Conservation (phyloP, 331 rosid genomes). For the Cydonia oblonga region DNA sequence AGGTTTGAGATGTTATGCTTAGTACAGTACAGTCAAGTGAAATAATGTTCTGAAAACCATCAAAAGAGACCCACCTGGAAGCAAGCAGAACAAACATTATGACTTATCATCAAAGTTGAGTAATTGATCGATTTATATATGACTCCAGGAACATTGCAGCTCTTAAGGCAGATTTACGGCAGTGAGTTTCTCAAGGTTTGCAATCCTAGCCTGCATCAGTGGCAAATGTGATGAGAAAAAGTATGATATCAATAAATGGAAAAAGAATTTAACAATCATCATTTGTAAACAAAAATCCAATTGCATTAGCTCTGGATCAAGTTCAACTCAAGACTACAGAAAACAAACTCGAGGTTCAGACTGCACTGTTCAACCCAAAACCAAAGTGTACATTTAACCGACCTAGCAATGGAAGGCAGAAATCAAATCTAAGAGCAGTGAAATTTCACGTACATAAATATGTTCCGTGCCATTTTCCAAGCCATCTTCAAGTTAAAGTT, state of each 20-base stretch:
- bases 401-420: background rate
- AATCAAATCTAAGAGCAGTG: too few relatives aligned
- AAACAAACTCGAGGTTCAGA: background rate
- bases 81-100: background rate
- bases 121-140: constrained; percentile 1
- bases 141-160: constrained; percentile 9
- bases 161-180: constrained; percentile 27
- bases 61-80: constrained; percentile 14
- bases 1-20: background rate
- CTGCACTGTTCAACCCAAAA: background rate
- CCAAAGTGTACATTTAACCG: background rate
- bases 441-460: too few relatives aligned
- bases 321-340: background rate
- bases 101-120: constrained; percentile 2
- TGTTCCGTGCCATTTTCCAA: too few relatives aligned
- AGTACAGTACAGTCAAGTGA: background rate
- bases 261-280: background rate
- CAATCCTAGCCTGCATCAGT: constrained; percentile 44
- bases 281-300: background rate
- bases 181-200: constrained; percentile 50
- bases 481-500: background rate
- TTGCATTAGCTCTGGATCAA: background rate
- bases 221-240: background rate
- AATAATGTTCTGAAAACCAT: background rate
- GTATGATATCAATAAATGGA: background rate